phyloP scores from a whole-genome alignment of 805 yeast genomes.

The Saccharomyces paradoxus region DNA sequence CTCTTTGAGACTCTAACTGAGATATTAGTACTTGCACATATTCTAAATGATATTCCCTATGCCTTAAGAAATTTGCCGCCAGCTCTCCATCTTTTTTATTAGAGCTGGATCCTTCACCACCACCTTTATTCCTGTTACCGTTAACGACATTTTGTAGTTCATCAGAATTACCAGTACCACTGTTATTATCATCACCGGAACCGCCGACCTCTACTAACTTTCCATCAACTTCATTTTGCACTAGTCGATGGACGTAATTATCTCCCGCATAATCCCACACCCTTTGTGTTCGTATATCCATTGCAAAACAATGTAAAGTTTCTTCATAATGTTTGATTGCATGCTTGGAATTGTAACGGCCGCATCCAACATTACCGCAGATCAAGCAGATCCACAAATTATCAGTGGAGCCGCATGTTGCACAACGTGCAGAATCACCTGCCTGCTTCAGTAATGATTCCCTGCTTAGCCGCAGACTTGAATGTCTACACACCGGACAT shows the following conservation, averaged over 20 bases:
- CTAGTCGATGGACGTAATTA: constrained; percentile 75
- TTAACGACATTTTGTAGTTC: not conserved
- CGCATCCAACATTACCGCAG: constrained; percentile 91
- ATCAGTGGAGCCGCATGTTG: constrained; percentile 47
- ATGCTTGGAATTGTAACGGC: constrained; percentile 77
- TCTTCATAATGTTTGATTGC: constrained; percentile 72
- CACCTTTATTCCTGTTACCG: not conserved
- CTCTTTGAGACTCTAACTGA: constrained; percentile 80
- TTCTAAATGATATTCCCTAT: constrained; percentile 62
- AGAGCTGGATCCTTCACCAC: not conserved
- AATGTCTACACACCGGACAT: constrained; percentile 85
- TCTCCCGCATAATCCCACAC: constrained; percentile 96
- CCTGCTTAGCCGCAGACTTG: constrained; percentile 35
- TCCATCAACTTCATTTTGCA: constrained; percentile 82
- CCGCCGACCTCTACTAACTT: constrained; percentile 70
- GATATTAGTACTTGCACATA: constrained; percentile 71
- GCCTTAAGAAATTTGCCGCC: constrained; percentile 26
- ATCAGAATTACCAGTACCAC: constrained; percentile 5
- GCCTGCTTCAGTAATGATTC: constrained; percentile 25
- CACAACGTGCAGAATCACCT: constrained; percentile 35
- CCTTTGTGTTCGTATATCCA: constrained; percentile 76
- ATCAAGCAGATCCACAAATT: constrained; percentile 84
- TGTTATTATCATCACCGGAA: constrained; percentile 5
- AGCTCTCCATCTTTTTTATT: constrained; percentile 11
- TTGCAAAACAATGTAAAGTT: constrained; percentile 82